phyloP scores from a whole-genome alignment of 345 rosid species.

The Streptanthus diversifolius region DNA sequence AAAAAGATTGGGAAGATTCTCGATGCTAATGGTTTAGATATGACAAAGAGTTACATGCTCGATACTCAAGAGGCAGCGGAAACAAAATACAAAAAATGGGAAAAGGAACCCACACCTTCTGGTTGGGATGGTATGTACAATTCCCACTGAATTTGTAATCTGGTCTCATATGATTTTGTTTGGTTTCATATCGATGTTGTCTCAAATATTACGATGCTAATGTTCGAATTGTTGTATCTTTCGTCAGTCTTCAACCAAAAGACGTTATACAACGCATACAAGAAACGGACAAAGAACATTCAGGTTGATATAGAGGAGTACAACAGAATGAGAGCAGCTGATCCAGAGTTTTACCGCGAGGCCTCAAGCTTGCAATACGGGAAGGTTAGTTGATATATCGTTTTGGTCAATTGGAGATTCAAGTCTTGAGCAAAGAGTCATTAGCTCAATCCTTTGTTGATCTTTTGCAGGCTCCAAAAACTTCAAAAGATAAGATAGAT shows the following conservation, averaged over 20 bases:
- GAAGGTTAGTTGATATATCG: conserved; percentile 49
- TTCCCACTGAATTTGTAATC: background rate
- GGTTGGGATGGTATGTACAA: conserved; percentile 88
- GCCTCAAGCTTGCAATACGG: conserved; percentile 93
- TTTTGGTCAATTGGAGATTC: background rate
- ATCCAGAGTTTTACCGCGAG: conserved; percentile 95
- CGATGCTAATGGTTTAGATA: conserved; percentile 90
- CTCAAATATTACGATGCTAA: too few species aligned
- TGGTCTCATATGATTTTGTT: background rate
- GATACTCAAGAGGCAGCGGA: conserved; percentile 93
- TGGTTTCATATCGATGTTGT: background rate
- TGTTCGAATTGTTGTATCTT: conserved; percentile 9
- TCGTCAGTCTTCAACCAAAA: conserved; percentile 83
- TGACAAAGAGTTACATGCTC: conserved; percentile 75
- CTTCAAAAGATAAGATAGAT: conserved; percentile 70
- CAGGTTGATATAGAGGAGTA: conserved; percentile 77
- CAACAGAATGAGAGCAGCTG: conserved; percentile 92
- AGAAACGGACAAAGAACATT: conserved; percentile 76
- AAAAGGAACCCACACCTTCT: conserved; percentile 84
- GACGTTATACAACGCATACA: conserved; percentile 80
- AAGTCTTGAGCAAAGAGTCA: background rate
- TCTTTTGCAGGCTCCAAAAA: conserved; percentile 69
- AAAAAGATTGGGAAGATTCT: conserved; percentile 84
- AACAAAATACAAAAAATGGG: conserved; percentile 93
- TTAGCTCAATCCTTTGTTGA: background rate